Conservation (phyloP, 306 rosid genomes). For the Senna siamea region DNA sequence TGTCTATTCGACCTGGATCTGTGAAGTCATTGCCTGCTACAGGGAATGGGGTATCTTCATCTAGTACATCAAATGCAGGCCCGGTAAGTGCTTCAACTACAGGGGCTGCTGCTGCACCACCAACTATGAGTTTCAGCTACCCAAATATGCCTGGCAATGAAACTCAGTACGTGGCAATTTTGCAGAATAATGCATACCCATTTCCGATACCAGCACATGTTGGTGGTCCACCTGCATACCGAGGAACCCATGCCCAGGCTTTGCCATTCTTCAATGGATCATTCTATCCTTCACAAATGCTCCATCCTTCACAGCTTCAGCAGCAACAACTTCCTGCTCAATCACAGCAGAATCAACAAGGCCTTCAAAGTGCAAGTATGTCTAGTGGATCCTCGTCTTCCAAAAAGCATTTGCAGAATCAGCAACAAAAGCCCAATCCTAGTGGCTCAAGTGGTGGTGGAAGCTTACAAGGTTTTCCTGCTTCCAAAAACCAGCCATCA, state of each 20-base stretch:
- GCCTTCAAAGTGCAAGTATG: slow-evolving; percentile 68
- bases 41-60: slow-evolving; percentile 45
- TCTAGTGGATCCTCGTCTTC: slow-evolving; percentile 78
- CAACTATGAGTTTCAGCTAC: slow-evolving; percentile 87
- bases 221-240: slow-evolving; percentile 80
- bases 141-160: slow-evolving; percentile 77
- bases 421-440: slow-evolving; percentile 71
- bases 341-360: slow-evolving; percentile 73
- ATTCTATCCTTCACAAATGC: slow-evolving; percentile 80
- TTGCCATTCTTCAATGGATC: slow-evolving; percentile 85
- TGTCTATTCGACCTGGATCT: slow-evolving; percentile 77
- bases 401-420: slow-evolving; percentile 87
- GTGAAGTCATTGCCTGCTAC: slow-evolving; percentile 65
- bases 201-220: slow-evolving; percentile 89
- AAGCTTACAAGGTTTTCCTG: slow-evolving; percentile 80
- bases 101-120: slow-evolving; percentile 51
- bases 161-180: slow-evolving; percentile 84
- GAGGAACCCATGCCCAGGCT: slow-evolving; percentile 82
- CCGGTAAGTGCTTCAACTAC: slow-evolving; percentile 48
- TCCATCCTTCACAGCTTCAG: slow-evolving; percentile 90
- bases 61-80: slow-evolving; percentile 50
- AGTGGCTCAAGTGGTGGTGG: slow-evolving; percentile 48
- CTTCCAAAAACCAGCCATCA: slow-evolving; percentile 61
- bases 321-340: slow-evolving; percentile 60
- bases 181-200: slow-evolving; percentile 85